These are phyloP conservation scores for Fistulifera solaris DNA, from an alignment of 108 stramenopile species.

Conservation along the genomic window DNA sequence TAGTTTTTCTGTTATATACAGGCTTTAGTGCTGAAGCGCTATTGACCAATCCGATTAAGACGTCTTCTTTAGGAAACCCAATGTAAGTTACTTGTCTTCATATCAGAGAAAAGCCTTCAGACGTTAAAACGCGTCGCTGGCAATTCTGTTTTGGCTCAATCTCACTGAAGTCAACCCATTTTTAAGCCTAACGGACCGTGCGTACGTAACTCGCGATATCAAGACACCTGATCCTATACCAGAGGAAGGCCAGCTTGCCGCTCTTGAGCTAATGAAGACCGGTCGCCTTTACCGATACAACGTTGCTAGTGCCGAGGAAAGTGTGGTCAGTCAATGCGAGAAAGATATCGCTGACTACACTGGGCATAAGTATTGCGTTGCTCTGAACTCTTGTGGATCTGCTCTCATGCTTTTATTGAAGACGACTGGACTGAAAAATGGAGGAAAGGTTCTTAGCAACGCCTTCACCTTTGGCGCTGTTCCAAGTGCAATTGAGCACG, in stretches of 20 bases:
- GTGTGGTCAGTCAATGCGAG: slow-evolving; percentile 54
- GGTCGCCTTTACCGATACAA: slow-evolving; percentile 80
- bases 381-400: slow-evolving; percentile 78
- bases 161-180: neutral
- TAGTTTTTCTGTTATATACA: too few relatives aligned
- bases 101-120: neutral
- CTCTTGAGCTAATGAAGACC: slow-evolving; percentile 58
- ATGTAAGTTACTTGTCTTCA: neutral
- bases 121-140: neutral
- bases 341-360: slow-evolving; percentile 73
- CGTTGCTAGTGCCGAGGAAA: slow-evolving; percentile 43
- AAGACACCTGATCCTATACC: slow-evolving; percentile 80
- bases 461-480: slow-evolving; percentile 89
- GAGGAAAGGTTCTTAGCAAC: slow-evolving; percentile 81
- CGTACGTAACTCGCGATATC: slow-evolving; percentile 63
- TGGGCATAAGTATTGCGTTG: slow-evolving; percentile 77
- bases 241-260: slow-evolving; percentile 53
- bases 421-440: slow-evolving; percentile 62
- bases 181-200: slow-evolving; percentile 27
- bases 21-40: slow-evolving; percentile 1
- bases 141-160: neutral
- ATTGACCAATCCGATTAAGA: slow-evolving; percentile 3
- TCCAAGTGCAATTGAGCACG: slow-evolving; percentile 76
- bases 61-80: neutral
- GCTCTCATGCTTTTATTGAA: slow-evolving; percentile 80